Evolutionary conservation across 768 basidiomycete genomes (phyloP), one percentile per base, ranked within the genome.

Genomic region (Porphyrellus cyaneotinctus): DNA sequence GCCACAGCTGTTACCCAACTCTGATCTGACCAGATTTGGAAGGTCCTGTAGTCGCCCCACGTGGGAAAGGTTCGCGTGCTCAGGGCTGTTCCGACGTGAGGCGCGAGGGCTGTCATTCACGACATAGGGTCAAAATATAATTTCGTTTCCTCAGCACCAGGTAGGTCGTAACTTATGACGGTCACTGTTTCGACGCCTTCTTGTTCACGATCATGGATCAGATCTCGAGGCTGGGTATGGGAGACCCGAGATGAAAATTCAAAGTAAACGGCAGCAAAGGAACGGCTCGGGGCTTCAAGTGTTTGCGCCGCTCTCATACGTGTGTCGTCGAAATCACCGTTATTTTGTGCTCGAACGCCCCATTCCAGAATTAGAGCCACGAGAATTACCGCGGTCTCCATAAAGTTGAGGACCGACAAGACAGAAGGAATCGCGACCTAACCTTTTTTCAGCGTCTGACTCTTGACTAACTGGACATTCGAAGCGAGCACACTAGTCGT

Each of bases 1-100:
- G 35, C 52, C 45, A 31, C 54, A 45, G 22, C 24, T 20, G 28
- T 18, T 14, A 28, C 31, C 14, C 43, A 4, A 20, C 32, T 51
- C 54, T 57, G 59, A 56, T 53, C 32, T 7, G 45, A 20, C 64
- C 58, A 13, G 1, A 56, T 70, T 70, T 62, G 62, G 67, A 69
- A 68, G 60, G 69, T 70, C 15, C 60, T 64, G 68, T 70, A 47
- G 46, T 58, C 47, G 49, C 22, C 43, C 20, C 8, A n/a, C 56
- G 58, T 66, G 61, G 54, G 67, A 64, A 53, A 17, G 5, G 11
- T 22, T 43, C 22, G 9, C 33, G 14, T 15, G 33, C 42, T 35
- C 4, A 14, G 32, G 38, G 18, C 15, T 12, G 42, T 26, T 4
- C 26, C 9, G 26, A 28, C 5, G 4, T 9, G 26, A 9, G 26